phyloP scores from a whole-genome alignment of 2,329 filamentous ascomycete genomes.

The Alternaria longipes region DNA sequence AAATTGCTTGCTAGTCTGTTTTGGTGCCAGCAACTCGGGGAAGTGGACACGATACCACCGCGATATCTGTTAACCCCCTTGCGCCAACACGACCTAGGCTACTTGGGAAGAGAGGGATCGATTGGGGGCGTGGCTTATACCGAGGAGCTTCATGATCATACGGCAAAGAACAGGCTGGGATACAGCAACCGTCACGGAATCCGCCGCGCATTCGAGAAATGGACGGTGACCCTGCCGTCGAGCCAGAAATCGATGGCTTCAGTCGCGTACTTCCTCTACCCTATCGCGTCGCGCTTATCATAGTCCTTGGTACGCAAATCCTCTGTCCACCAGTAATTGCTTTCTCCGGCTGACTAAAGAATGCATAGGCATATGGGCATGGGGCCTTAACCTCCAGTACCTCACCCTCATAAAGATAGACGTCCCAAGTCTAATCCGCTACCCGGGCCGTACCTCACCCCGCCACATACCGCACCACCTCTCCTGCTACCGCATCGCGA shows the following conservation, averaged over 20 bases:
- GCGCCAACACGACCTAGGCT: conserved; percentile 17
- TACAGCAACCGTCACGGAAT: conserved; percentile 31
- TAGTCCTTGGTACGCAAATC: conserved; percentile 75
- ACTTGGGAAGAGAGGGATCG: conserved; percentile 10
- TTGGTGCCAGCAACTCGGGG: conserved; percentile 23
- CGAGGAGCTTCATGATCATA: conserved; percentile 27
- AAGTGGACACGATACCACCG: conserved; percentile 44
- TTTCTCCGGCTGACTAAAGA: neutral
- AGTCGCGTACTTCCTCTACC: conserved; percentile 87
- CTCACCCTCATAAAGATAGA: conserved; percentile 83
- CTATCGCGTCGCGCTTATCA: conserved; percentile 85
- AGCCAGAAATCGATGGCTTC: conserved; percentile 78
- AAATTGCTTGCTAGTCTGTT: conserved; percentile 15
- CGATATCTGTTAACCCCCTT: conserved; percentile 26
- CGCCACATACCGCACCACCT: conserved; percentile 78
- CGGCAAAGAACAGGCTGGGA: conserved; percentile 30
- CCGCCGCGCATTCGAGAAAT: conserved; percentile 55
- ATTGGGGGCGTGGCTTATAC: conserved; percentile 5
- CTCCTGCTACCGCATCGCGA: conserved; percentile 86
- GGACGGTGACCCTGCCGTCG: conserved; percentile 78
- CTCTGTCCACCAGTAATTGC: neutral
- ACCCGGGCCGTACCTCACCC: conserved; percentile 76
- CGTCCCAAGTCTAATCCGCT: conserved; percentile 84
- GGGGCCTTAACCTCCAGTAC: conserved; percentile 91
- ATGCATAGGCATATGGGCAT: conserved; percentile 85